These are phyloP conservation scores for Cryptococcus maquisensis DNA, from an alignment of 1,284 basidiomycete genomes.

Conservation along the genomic window DNA sequence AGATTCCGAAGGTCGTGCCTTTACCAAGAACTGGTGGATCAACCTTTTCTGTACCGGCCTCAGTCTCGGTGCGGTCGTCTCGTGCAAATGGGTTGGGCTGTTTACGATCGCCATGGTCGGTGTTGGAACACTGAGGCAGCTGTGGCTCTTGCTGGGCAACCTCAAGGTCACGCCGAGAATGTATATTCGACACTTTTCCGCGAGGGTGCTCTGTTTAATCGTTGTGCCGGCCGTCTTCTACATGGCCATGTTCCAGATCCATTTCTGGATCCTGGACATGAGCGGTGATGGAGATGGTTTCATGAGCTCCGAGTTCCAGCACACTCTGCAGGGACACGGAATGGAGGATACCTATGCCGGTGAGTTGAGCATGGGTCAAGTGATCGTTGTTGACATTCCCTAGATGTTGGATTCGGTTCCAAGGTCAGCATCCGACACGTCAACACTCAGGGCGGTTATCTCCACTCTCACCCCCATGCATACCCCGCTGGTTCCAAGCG, in stretches of 20 bases:
- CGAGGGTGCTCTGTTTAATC: slow-evolving; percentile 84
- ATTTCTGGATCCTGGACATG: slow-evolving; percentile 81
- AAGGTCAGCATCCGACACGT: slow-evolving; percentile 78
- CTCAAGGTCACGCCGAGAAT: slow-evolving; percentile 68
- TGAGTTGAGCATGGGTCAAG: slow-evolving; percentile 46
- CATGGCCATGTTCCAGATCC: slow-evolving; percentile 91
- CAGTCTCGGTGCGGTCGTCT: slow-evolving; percentile 83
- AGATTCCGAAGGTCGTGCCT: slow-evolving; percentile 62
- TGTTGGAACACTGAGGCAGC: slow-evolving; percentile 73
- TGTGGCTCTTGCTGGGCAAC: slow-evolving; percentile 90
- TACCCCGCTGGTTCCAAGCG: slow-evolving; percentile 84
- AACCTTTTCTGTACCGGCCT: slow-evolving; percentile 87
- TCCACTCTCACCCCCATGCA: slow-evolving; percentile 87
- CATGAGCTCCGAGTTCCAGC: slow-evolving; percentile 98
- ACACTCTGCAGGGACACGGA: slow-evolving; percentile 82
- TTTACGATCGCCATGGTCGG: slow-evolving; percentile 98
- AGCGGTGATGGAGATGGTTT: slow-evolving; percentile 97
- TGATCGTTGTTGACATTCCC: not conserved
- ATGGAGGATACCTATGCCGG: slow-evolving; percentile 91
- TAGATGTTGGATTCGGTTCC: slow-evolving; percentile 84
- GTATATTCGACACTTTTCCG: slow-evolving; percentile 79
- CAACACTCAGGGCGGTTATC: slow-evolving; percentile 95
- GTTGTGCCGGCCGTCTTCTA: slow-evolving; percentile 80
- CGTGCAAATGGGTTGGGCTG: slow-evolving; percentile 97
- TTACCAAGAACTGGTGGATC: slow-evolving; percentile 84